Evolutionary conservation across 495 filamentous ascomycete species (phyloP), one percentile per base, ranked within the genome.

Genomic region (Aspergillus cavernicola): DNA sequence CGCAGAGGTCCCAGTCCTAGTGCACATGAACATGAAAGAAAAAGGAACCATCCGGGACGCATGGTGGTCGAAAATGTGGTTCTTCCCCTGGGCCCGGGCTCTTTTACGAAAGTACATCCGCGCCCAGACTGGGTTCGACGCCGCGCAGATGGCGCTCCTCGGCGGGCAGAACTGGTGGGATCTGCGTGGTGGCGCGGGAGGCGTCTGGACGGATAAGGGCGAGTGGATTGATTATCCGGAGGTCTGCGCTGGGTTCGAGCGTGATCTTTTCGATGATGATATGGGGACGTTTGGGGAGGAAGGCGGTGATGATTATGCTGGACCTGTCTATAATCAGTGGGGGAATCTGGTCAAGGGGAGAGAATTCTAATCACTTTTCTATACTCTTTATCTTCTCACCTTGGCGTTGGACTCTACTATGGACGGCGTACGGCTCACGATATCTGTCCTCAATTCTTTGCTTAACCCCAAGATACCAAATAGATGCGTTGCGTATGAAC

Each of bases 231-330:
- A 65, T 1, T 79, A 80, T 61, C 66, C 65, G 1, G 80, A 84
- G 18, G 71, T 84, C 15, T 85, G 81, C 56, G 66, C 69, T 26
- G 72, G 69, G 4, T 70, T 71, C 41, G 77, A 82, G 52, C 65
- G 70, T 7, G 70, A 70, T 15, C 58, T 83, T 1, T 84, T 85
- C 55, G 61, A 68, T 53, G 73, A 77, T 45, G 68, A 65, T 2
- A 49, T 71, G 11, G 73, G 72, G 0, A 55, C 49, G 2, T 77
- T 69, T 68, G 46, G 79, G 66, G 37, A 90, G 63, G 73, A 95
- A 81, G 66, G 88, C 78, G 52, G 82, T 63, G 55, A 80, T 78
- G 66, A 82, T 81, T 47, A 88, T 77, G 57, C 91, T 77, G 54
- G 89, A 68, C 28, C 71, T 13, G 60, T 75, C 8, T 75, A 77